Evolutionary conservation across 176 grass and related monocot genomes (phyloP).

Genomic region (Hordeum marinum): DNA sequence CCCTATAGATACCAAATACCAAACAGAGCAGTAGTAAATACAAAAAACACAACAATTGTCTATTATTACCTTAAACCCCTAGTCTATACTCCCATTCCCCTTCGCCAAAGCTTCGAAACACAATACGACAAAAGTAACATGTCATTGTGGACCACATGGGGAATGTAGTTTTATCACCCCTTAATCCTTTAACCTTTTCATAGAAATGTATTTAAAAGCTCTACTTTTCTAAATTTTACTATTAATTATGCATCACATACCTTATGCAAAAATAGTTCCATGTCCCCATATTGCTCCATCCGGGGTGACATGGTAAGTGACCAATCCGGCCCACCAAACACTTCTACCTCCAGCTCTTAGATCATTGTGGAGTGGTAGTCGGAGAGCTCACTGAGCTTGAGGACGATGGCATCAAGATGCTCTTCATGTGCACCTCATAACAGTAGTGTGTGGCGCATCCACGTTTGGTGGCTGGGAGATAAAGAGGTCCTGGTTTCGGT

Average conservation of each 20-base stretch:
- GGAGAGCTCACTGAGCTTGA: too few species aligned
- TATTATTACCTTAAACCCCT: not conserved
- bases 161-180: not conserved
- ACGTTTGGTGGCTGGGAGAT: too few species aligned
- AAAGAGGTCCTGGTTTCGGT: too few species aligned
- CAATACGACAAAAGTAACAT: not conserved
- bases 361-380: too few species aligned
- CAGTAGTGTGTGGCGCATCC: too few species aligned
- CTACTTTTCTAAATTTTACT: not conserved
- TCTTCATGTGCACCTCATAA: too few species aligned
- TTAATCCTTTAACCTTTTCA: not conserved
- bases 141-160: not conserved
- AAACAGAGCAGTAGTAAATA: too few species aligned
- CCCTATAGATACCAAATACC: too few species aligned
- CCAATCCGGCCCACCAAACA: not conserved
- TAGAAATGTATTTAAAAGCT: not conserved
- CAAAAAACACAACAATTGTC: too few species aligned
- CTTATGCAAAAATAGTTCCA: not conserved
- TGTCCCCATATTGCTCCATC: not conserved
- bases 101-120: not conserved
- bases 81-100: not conserved
- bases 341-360: not conserved
- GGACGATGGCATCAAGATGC: too few species aligned
- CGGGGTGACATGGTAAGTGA: not conserved
- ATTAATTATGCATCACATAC: not conserved